Base-by-base conservation (phyloP, 208 protist genomes). In the Angomonas ambiguus region DNA sequence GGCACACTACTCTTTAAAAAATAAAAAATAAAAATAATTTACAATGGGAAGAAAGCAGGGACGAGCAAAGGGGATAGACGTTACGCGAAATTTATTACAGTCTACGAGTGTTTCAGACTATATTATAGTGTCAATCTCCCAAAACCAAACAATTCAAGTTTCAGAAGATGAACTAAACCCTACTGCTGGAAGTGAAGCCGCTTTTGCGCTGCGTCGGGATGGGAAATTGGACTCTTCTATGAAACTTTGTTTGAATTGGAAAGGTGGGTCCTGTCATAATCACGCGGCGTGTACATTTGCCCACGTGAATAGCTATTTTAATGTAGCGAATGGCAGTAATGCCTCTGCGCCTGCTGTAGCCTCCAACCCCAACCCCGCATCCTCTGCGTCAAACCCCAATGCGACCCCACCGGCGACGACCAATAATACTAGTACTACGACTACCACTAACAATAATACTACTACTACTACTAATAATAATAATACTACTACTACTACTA, bases 211-310 rank as follows among this genome's bases (percentile, higher is more conserved):
- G 0, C 82, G 82, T 55, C 76, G 82, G 3, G 79, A 89, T 33
- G 88, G 80, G 11, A 82, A 87, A 62, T 63, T 85, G 28, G 85
- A 92, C 60, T 67, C 69, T 3, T 72, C 74, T 5, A 71, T 94
- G 71, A 83, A 83, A 71, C 66, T 94, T 35, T 94, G 88, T 64
- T 28, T 71, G 25, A 89, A 92, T 74, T 94, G 88, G 85, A 72
- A 82, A 0, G 70, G 77, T 34, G 88, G 88, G 28, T 70, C 65
- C 56, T 94, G 88, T 69, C 77, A 87, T 69, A 89, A 85, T 69
- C 67, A 81, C 55, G 74, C 85, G 11, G 80, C 84, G n/a, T 94
- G 88, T 69, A 72, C 70, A 63, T 88, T 85, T n/a, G 82, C 82
- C 4, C 88, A 94, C 64, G 71, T 94, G 8, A 41, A 63, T 25